phyloP scores from a whole-genome alignment of 495 filamentous ascomycete species.

The Penicillium robsamsonii region DNA sequence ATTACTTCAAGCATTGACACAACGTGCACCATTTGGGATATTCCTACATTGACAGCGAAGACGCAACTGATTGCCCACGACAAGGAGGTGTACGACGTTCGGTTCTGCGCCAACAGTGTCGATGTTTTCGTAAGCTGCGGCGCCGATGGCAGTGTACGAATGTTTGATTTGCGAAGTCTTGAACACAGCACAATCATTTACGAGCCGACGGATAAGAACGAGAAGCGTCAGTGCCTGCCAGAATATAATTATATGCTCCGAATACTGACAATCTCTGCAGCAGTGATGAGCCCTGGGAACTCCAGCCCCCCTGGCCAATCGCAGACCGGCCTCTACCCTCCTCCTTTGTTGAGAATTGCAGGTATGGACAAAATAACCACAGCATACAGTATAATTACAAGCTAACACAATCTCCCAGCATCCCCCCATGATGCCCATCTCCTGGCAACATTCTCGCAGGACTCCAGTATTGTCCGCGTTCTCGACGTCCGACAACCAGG shows the following conservation, averaged over 20 bases:
- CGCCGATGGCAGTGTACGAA: slow-evolving; percentile 94
- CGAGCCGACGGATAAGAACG: slow-evolving; percentile 86
- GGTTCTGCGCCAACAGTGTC: slow-evolving; percentile 93
- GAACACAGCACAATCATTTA: slow-evolving; percentile 99
- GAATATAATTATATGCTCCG: background rate
- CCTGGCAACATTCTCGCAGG: slow-evolving; percentile 92
- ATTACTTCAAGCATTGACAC: slow-evolving; percentile 99
- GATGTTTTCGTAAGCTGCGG: slow-evolving; percentile 98
- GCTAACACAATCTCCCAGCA: slow-evolving; percentile 42
- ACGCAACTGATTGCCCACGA: slow-evolving; percentile 98
- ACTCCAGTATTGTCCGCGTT: slow-evolving; percentile 89
- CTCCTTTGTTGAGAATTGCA: slow-evolving; percentile 81
- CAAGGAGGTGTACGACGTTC: slow-evolving; percentile 97
- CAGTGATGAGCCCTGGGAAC: slow-evolving; percentile 52
- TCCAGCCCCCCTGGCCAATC: slow-evolving; percentile 65
- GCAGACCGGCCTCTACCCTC: slow-evolving; percentile 75
- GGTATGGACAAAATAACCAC: slow-evolving; percentile 37
- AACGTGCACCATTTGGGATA: slow-evolving; percentile 99
- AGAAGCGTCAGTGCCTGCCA: slow-evolving; percentile 59
- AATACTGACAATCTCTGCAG: slow-evolving; percentile 9
- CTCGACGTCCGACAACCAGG: slow-evolving; percentile 96
- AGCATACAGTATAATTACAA: background rate
- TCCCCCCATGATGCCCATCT: slow-evolving; percentile 96
- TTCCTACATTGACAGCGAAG: slow-evolving; percentile 95
- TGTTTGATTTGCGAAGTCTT: slow-evolving; percentile 96